A percentile compares a stretch with the other conserved stretches of the same genome.
These are phyloP conservation scores for Yarrowia keelungensis DNA, from an alignment of 805 yeast genomes.

Conservation along the genomic window DNA sequence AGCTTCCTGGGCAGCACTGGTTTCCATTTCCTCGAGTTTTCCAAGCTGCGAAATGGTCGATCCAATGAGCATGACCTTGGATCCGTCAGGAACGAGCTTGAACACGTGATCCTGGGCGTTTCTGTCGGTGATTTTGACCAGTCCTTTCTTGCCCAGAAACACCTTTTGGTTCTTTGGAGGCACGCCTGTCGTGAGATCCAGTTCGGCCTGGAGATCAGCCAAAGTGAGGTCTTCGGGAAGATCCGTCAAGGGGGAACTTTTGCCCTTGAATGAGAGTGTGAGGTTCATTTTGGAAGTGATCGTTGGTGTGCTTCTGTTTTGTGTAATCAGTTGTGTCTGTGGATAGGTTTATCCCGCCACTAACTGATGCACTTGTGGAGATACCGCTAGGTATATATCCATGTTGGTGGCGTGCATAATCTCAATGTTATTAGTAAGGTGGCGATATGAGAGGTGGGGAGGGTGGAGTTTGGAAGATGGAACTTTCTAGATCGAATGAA, in stretches of 20 bases:
- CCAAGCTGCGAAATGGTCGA: slow-evolving; percentile 45
- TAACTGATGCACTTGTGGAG: background rate
- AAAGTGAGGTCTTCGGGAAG: slow-evolving; percentile 41
- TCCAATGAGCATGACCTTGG: slow-evolving; percentile 48
- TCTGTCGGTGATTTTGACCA: slow-evolving; percentile 42
- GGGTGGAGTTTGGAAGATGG: background rate
- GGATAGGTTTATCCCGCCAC: too few species aligned
- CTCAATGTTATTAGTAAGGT: slow-evolving; percentile 22
- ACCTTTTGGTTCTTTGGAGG: slow-evolving; percentile 48
- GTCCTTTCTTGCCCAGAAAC: slow-evolving; percentile 46
- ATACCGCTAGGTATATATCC: background rate
- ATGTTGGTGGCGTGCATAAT: slow-evolving; percentile 38
- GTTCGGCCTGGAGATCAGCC: slow-evolving; percentile 43
- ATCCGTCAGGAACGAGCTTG: slow-evolving; percentile 25
- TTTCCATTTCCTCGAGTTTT: slow-evolving; percentile 42
- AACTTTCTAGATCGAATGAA: background rate
- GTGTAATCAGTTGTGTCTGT: too few species aligned
- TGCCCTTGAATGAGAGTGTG: slow-evolving; percentile 43
- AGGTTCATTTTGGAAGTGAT: slow-evolving; percentile 40
- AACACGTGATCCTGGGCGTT: slow-evolving; percentile 40
- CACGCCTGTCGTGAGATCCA: slow-evolving; percentile 46
- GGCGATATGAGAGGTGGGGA: background rate
- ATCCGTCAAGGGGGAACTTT: slow-evolving; percentile 37
- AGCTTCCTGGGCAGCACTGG: slow-evolving; percentile 40
- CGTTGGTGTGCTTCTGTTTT: too few species aligned